Percentiles rank a stretch among this genome's conserved stretches.
phyloP scores from a whole-genome alignment of 1,284 basidiomycete genomes.

The Malassezia japonica region DNA sequence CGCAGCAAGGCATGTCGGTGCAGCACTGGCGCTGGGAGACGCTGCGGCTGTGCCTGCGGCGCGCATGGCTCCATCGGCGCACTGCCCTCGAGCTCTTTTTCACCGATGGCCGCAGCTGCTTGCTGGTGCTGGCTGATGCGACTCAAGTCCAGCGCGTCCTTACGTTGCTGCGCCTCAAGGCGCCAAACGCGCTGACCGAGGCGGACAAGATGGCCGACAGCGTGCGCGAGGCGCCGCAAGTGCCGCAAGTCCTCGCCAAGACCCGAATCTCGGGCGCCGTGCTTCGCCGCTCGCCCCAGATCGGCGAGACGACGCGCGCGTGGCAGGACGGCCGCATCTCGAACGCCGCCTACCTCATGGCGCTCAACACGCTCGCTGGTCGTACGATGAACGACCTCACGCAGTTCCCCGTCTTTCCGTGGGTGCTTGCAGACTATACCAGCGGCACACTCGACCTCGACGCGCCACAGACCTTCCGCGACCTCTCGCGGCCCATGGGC shows the following conservation, averaged over 20 bases:
- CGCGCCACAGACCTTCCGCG: conserved; percentile 61
- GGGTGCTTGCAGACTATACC: conserved; percentile 77
- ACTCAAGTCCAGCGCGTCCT: conserved; percentile 26
- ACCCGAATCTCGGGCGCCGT: conserved; percentile 30
- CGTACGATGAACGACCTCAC: conserved; percentile 60
- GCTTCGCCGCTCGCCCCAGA: conserved; percentile 22
- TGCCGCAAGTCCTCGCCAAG: conserved; percentile 15
- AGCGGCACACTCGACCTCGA: conserved; percentile 65
- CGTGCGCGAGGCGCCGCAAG: conserved; percentile 20
- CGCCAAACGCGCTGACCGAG: conserved; percentile 26
- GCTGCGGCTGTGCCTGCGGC: conserved; percentile 20
- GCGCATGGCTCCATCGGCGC: conserved; percentile 39
- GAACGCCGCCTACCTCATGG: conserved; percentile 48
- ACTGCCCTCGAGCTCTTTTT: conserved; percentile 47
- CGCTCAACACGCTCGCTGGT: conserved; percentile 45
- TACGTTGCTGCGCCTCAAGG: conserved; percentile 23
- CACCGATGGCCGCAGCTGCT: conserved; percentile 43
- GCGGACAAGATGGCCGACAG: conserved; percentile 25
- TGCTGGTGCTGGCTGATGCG: conserved; percentile 38
- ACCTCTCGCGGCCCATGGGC: conserved; percentile 81
- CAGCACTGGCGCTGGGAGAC: conserved; percentile 35
- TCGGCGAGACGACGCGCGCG: conserved; percentile 35
- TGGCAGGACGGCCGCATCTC: conserved; percentile 41
- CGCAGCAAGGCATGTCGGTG: conserved; percentile 45
- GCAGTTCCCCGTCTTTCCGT: conserved; percentile 86